phyloP scores from a whole-genome alignment of 2,329 filamentous ascomycete species.

The Ascomycota sp. region DNA sequence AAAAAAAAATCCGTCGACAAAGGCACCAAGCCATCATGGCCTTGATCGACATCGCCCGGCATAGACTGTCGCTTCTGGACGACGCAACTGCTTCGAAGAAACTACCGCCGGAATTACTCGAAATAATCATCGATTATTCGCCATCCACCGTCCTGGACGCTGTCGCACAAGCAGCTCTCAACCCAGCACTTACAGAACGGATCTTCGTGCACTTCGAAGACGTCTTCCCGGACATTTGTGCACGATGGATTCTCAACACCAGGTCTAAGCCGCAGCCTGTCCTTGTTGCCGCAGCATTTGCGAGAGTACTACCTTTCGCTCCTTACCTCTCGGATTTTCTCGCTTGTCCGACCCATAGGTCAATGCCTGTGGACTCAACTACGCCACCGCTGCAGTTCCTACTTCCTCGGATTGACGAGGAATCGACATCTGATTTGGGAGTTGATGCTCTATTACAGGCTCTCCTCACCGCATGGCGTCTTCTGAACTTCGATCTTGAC shows the following conservation, averaged over 20 bases:
- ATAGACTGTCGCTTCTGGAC: slow-evolving; percentile 31
- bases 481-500: slow-evolving; percentile 53
- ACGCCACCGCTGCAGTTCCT: slow-evolving; percentile 9
- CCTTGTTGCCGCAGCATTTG: slow-evolving; percentile 45
- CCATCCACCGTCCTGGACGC: slow-evolving; percentile 47
- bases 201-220: slow-evolving; percentile 55
- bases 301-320: slow-evolving; percentile 59
- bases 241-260: slow-evolving; percentile 44
- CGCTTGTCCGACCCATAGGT: slow-evolving; percentile 18
- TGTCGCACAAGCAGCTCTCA: slow-evolving; percentile 46
- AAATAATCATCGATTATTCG: slow-evolving; percentile 39
- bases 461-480: slow-evolving; percentile 40
- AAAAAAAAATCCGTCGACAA: slow-evolving; percentile 8
- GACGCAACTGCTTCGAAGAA: slow-evolving; percentile 31
- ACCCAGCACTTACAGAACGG: slow-evolving; percentile 44
- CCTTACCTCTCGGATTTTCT: slow-evolving; percentile 58
- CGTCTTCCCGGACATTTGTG: slow-evolving; percentile 61
- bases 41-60: slow-evolving; percentile 29
- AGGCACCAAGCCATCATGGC: slow-evolving; percentile 23
- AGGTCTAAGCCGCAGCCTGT: slow-evolving; percentile 16
- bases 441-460: slow-evolving; percentile 8
- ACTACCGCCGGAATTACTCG: slow-evolving; percentile 47
- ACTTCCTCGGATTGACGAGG: slow-evolving; percentile 10
- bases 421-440: slow-evolving; percentile 6
- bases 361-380: slow-evolving; percentile 1